Evolutionary conservation across 2,329 filamentous ascomycete genomes (phyloP), one percentile per base, ranked within the genome.

Genomic region (Sclerotinia borealis): DNA sequence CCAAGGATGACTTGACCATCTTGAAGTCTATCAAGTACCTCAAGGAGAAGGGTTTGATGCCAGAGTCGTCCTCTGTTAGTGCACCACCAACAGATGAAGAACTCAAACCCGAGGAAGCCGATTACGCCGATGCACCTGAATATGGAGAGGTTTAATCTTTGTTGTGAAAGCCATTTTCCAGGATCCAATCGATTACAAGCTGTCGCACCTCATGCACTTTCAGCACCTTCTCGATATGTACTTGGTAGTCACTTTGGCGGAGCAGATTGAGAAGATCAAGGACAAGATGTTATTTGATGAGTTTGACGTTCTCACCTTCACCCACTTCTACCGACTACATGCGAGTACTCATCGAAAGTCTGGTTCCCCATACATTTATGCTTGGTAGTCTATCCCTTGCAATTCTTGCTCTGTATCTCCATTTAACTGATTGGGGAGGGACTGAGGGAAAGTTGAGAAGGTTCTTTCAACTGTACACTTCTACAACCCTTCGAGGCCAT

Each of bases 11-110:
- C 71, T 77, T 88, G 68, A 83, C 85, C 10, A 83, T 88, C 66
- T 80, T 89, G 60, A 83, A 86, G 73, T 85, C 84, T 7, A 85
- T 89, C 66, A 83, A 87, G 69, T 86, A 87, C 69, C 79, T 88
- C 65, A 83, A 85, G 68, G 79, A 85, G 68, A 74, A 73, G 68
- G 74, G 74, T 27, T 62, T 75, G 66, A 71, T 75, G 71, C 63
- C 70, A 64, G 73, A 75, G 50, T 69, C 71, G 64, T 64, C 68
- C 55, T 68, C 65, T 69, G 68, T 66, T 52, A 68, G 63, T 68
- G 64, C 68, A 69, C 61, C 67, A 8, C 63, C 62, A 63, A 59
- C 68, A 56, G 67, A 72, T 36, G 63, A 64, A 39, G 52, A 65
- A 31, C 63, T 65, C 54, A 70, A 68, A 51, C 66, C 63, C 48